Conservation (phyloP, 257 asterid species). For the Forsythia suspensa region DNA sequence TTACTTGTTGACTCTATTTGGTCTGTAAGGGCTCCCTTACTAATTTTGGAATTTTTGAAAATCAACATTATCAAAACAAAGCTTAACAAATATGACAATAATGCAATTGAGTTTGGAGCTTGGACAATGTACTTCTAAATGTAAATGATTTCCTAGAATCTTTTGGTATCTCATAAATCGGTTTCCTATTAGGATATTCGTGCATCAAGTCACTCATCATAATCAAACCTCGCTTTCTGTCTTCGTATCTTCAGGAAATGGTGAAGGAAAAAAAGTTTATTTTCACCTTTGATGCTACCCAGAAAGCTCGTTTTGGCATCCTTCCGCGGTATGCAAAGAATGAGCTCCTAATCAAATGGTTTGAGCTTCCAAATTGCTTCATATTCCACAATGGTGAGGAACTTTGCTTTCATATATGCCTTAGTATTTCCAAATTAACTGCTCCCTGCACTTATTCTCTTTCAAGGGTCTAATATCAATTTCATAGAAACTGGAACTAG, state of each 20-base stretch:
- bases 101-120: constrained; percentile 6
- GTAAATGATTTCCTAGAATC: neutral
- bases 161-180: neutral
- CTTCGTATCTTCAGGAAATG: constrained; percentile 72
- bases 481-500: neutral
- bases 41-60: neutral
- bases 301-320: constrained; percentile 88
- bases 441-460: constrained; percentile 5
- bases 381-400: constrained; percentile 92
- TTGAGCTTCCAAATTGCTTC: constrained; percentile 97
- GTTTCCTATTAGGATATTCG: constrained; percentile 3
- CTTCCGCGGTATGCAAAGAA: constrained; percentile 90
- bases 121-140: neutral
- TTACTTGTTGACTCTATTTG: neutral
- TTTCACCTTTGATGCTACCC: constrained; percentile 74
- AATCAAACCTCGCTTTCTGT: constrained; percentile 10
- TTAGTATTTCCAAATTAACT: constrained; percentile 9
- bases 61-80: neutral
- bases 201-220: constrained; percentile 3
- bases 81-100: neutral
- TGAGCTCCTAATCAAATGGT: constrained; percentile 85
- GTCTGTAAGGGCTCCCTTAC: neutral
- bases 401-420: constrained; percentile 17
- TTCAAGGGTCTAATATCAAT: neutral
- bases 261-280: constrained; percentile 72